Evolutionary conservation across 225 moss, liverwort and hornwort species (phyloP), one percentile per base, ranked within the genome.

Genomic region (Marchantia polymorpha): DNA sequence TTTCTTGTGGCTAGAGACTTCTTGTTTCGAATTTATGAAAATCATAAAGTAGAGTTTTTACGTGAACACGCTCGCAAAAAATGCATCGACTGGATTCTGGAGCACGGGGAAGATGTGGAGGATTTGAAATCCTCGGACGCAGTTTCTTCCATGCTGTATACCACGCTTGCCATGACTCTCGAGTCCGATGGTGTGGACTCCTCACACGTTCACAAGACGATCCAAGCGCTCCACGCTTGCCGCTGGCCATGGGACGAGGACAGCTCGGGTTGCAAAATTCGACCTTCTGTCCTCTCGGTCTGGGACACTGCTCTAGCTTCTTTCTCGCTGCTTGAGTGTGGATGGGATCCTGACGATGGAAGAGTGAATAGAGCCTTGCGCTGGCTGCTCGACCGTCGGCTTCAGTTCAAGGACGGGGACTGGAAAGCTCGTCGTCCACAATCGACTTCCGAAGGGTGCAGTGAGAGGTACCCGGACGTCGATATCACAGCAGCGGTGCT

Each of bases 401-500:
- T 71, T 71, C 70, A 31, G 39, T 6, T 71, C 30, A 14, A 31
- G 12, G 31, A 71, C 22, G 70, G 70, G 22, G 70, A 71, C 22
- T 71, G 70, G 70, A 31, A 71, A 8, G 70, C 46, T 11, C 46
- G 46, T 39, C 17, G 70, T 6, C 70, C 70, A 8, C 15, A 71
- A 13, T 47, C 49, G 13, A 12, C 12, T 3, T 12, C 39, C 11
- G 70, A 39, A 39, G 70, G 70, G 14, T 71, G 8, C 70, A 7
- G 49, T 22, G 7, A 29, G 1, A 31, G 70, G 70, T 71, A 71
- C 39, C 70, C 70, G 11, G 70, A 71, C 39, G 70, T 71, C 11
- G 70, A 71, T 71, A 39, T 31, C 16, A 30, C 70, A 23, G 70
- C 70, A 12, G 39, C 70, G 12, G 70, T 71, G 15, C 31, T 71